A percentile compares a stretch with the other conserved stretches of the same genome.
Evolutionary conservation across 352 stramenopile genomes (phyloP).

Genomic region (Plasmopara viticola): DNA sequence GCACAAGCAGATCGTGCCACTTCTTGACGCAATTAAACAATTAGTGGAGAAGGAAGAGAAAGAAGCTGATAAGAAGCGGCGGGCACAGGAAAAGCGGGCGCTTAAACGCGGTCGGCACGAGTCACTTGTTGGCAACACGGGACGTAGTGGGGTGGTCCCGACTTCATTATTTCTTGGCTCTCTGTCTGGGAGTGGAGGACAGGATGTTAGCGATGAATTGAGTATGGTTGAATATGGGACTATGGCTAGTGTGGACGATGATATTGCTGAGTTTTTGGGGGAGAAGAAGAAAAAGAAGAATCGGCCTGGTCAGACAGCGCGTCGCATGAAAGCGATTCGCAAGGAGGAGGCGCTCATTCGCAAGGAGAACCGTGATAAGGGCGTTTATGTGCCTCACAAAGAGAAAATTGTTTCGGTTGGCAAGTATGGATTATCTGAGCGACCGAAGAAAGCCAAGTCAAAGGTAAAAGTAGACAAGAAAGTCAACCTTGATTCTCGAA

Average conservation of each 20-base stretch:
- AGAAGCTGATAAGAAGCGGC: constrained; percentile 53
- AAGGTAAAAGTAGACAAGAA: constrained; percentile 18
- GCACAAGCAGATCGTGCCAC: constrained; percentile 64
- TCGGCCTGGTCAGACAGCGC: constrained; percentile 66
- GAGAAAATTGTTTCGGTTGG: constrained; percentile 15
- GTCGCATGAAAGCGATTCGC: constrained; percentile 71
- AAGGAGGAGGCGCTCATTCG: constrained; percentile 50
- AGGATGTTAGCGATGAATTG: constrained; percentile 25
- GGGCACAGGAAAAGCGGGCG: constrained; percentile 52
- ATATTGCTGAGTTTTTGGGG: constrained; percentile 80
- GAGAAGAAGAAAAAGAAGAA: constrained; percentile 87
- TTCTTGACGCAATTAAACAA: constrained; percentile 51
- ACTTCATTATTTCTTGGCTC: constrained; percentile 74
- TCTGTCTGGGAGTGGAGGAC: constrained; percentile 42
- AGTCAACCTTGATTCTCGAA: constrained; percentile 13
- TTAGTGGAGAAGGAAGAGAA: constrained; percentile 48
- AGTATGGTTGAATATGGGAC: constrained; percentile 18
- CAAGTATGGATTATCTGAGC: constrained; percentile 73
- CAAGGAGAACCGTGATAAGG: constrained; percentile 38
- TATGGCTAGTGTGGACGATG: constrained; percentile 57
- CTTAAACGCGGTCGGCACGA: constrained; percentile 50
- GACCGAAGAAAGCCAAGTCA: constrained; percentile 63
- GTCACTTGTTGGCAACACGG: constrained; percentile 51
- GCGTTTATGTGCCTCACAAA: constrained; percentile 35
- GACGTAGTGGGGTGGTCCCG: constrained; percentile 41